Conservation (phyloP, 108 stramenopile species). For the Schizochytrium sp. region DNA sequence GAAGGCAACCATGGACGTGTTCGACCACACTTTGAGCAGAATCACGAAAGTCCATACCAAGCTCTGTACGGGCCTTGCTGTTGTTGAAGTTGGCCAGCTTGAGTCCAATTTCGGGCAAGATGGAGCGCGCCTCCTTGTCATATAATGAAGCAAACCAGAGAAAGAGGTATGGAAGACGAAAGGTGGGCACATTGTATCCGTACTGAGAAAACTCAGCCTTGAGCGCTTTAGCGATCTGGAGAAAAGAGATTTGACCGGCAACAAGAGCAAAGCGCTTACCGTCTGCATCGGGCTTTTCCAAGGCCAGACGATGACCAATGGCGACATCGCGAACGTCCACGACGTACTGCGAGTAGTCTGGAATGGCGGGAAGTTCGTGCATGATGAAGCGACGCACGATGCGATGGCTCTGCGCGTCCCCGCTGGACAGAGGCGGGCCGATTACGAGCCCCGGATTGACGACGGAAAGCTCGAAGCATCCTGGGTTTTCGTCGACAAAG, state of each 20-base stretch:
- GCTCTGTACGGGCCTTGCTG: neutral
- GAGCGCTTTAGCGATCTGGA: neutral
- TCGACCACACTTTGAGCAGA: neutral
- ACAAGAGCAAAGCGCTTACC: conserved; percentile 14
- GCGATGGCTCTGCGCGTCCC: neutral
- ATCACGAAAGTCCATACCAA: neutral
- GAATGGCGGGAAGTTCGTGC: neutral
- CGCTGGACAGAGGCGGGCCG: neutral
- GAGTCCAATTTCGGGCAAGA: neutral
- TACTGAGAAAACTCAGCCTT: neutral
- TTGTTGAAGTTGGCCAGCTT: neutral
- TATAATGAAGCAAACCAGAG: neutral
- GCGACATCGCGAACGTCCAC: conserved; percentile 23
- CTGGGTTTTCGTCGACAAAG: neutral
- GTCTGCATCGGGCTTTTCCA: neutral
- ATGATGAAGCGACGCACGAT: neutral
- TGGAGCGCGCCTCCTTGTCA: neutral
- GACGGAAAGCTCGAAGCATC: neutral
- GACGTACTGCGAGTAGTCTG: neutral
- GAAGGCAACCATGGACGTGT: neutral
- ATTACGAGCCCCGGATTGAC: neutral
- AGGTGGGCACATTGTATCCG: neutral
- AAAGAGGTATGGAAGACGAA: neutral
- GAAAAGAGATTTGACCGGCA: neutral
- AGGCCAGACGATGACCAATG: neutral